Conservation (phyloP, 352 stramenopile species). For the Sclerospora graminicola region DNA sequence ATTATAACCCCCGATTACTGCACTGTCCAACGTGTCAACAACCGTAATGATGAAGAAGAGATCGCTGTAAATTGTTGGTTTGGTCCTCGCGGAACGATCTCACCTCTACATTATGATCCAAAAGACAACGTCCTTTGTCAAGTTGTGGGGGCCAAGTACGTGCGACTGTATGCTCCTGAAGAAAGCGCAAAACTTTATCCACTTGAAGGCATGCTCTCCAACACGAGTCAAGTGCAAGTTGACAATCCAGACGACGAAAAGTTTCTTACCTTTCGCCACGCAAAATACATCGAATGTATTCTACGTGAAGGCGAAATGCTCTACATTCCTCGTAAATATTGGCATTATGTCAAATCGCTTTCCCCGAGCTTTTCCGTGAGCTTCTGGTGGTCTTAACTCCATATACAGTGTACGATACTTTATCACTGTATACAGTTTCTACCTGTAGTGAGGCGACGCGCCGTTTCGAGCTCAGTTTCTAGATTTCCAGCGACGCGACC, state of each 20-base stretch:
- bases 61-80: constrained; percentile 86
- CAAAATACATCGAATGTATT: constrained; percentile 60
- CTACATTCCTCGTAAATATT: constrained; percentile 83
- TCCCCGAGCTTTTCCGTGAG: constrained; percentile 75
- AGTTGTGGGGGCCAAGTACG: constrained; percentile 75
- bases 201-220: constrained; percentile 72
- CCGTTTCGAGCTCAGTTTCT: constrained; percentile 10
- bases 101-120: constrained; percentile 82
- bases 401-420: background rate
- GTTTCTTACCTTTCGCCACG: constrained; percentile 44
- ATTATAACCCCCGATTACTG: constrained; percentile 87
- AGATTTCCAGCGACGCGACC: constrained; percentile 3
- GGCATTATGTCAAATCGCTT: constrained; percentile 83
- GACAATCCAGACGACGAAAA: constrained; percentile 30
- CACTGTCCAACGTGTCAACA: constrained; percentile 39
- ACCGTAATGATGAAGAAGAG: constrained; percentile 44
- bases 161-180: constrained; percentile 63
- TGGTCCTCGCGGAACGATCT: constrained; percentile 66
- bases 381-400: constrained; percentile 57
- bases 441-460: background rate
- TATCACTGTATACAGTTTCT: background rate
- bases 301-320: constrained; percentile 68
- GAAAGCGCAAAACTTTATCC: constrained; percentile 74
- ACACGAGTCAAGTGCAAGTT: constrained; percentile 75
- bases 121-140: constrained; percentile 88